These are phyloP conservation scores for Apiospora sp. DNA, from an alignment of 2,329 filamentous ascomycete species.

Conservation along the genomic window DNA sequence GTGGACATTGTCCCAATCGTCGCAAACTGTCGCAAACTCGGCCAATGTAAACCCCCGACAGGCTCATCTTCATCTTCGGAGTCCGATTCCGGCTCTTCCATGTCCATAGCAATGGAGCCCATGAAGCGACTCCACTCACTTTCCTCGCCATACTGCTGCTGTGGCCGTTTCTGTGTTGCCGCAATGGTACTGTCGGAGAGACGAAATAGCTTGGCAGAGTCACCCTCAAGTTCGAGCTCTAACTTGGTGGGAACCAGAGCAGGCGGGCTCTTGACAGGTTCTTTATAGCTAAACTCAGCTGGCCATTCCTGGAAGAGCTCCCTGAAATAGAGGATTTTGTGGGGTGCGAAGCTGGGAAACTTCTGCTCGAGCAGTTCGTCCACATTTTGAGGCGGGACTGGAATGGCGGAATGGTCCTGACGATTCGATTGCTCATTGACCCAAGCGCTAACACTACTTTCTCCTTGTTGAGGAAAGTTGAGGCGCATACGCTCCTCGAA, in stretches of 20 bases:
- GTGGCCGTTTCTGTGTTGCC: constrained; percentile 58
- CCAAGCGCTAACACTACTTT: constrained; percentile 49
- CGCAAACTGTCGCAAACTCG: constrained; percentile 85
- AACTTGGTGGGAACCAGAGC: constrained; percentile 83
- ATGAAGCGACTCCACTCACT: constrained; percentile 56
- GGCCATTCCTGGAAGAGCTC: constrained; percentile 84
- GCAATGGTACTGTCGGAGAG: constrained; percentile 68
- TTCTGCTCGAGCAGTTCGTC: constrained; percentile 80
- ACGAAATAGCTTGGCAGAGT: constrained; percentile 86
- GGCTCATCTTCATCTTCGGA: constrained; percentile 67
- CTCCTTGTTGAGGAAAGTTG: constrained; percentile 52
- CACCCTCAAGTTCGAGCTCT: constrained; percentile 82
- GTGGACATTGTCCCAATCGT: constrained; percentile 80
- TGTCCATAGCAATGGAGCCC: constrained; percentile 51
- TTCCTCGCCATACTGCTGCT: constrained; percentile 53
- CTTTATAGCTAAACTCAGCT: constrained; percentile 80
- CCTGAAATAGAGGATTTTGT: constrained; percentile 79
- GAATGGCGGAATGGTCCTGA: constrained; percentile 66
- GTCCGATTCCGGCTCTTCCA: constrained; percentile 47
- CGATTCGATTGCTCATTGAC: constrained; percentile 50
- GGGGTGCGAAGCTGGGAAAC: constrained; percentile 82
- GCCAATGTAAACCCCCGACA: constrained; percentile 77
- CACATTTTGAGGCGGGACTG: constrained; percentile 74
- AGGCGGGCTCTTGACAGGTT: constrained; percentile 74
- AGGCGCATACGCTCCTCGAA: constrained; percentile 48